phyloP scores from a whole-genome alignment of 495 filamentous ascomycete species.

The Choiromyces venosus region DNA sequence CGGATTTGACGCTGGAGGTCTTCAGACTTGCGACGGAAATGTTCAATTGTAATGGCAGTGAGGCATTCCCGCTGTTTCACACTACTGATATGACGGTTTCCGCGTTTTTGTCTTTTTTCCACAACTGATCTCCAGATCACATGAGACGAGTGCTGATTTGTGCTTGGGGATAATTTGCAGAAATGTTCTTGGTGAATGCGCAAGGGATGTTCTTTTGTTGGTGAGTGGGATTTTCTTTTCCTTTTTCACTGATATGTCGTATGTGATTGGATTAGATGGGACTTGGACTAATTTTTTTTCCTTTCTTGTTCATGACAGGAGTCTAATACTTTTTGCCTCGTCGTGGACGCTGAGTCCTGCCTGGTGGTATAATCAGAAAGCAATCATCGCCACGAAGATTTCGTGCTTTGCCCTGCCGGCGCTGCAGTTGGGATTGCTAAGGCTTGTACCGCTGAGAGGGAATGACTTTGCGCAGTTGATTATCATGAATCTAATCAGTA shows the following conservation, averaged over 20 bases:
- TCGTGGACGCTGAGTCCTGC: conserved; percentile 25
- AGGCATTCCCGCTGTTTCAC: conserved; percentile 20
- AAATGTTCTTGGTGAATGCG: conserved; percentile 21
- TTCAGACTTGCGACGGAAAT: conserved; percentile 21
- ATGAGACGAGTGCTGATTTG: conserved; percentile 10
- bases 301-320: conserved; percentile 4
- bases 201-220: conserved; percentile 32
- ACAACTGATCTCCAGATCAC: no score
- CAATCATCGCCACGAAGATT: conserved; percentile 20
- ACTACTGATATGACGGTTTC: conserved; percentile 17
- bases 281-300: neutral
- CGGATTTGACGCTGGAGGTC: conserved; percentile 21
- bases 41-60: conserved; percentile 16
- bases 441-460: conserved; percentile 1
- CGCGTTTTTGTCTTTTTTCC: conserved; percentile 16
- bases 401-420: conserved; percentile 22
- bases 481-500: conserved; percentile 25
- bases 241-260: no score
- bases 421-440: conserved; percentile 19
- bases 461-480: conserved; percentile 21
- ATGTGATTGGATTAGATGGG: neutral
- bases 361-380: conserved; percentile 29
- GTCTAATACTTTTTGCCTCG: conserved; percentile 21
- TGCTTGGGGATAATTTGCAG: conserved; percentile 9
- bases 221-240: no score